phyloP scores from a whole-genome alignment of 257 asterid species.

The Przewalskia tangutica region DNA sequence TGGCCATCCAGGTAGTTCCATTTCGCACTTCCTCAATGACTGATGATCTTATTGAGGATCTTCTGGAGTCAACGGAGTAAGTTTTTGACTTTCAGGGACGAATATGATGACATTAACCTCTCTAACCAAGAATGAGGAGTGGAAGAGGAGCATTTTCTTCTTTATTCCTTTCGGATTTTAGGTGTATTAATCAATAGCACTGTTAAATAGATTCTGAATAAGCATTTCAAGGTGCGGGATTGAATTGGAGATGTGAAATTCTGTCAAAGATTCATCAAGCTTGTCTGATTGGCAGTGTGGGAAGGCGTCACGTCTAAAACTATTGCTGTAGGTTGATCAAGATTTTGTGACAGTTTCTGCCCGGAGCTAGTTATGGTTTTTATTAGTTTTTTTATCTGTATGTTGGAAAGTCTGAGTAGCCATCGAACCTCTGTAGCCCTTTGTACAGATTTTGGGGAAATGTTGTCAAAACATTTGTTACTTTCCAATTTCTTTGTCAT shows the following conservation, averaged over 20 bases:
- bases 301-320: not conserved
- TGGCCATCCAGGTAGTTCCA: conserved; percentile 35
- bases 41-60: conserved; percentile 10
- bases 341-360: not conserved
- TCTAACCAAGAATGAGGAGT: not conserved
- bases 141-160: not conserved
- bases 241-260: not conserved
- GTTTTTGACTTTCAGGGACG: not conserved
- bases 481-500: not conserved
- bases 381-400: not conserved
- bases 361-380: not conserved
- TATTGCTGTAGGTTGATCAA: not conserved
- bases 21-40: conserved; percentile 5
- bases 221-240: not conserved
- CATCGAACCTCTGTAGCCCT: not conserved
- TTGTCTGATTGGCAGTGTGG: not conserved
- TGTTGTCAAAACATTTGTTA: not conserved
- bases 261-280: not conserved
- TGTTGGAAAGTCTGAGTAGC: not conserved
- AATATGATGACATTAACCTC: not conserved
- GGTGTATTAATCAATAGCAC: not conserved
- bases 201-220: not conserved
- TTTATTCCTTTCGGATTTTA: not conserved
- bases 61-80: conserved; percentile 13
- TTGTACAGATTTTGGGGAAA: not conserved